Percentiles rank a stretch among this genome's conserved stretches.
Evolutionary conservation across 2,329 filamentous ascomycete genomes (phyloP).

Genomic region (Fragosphaeria purpurea): DNA sequence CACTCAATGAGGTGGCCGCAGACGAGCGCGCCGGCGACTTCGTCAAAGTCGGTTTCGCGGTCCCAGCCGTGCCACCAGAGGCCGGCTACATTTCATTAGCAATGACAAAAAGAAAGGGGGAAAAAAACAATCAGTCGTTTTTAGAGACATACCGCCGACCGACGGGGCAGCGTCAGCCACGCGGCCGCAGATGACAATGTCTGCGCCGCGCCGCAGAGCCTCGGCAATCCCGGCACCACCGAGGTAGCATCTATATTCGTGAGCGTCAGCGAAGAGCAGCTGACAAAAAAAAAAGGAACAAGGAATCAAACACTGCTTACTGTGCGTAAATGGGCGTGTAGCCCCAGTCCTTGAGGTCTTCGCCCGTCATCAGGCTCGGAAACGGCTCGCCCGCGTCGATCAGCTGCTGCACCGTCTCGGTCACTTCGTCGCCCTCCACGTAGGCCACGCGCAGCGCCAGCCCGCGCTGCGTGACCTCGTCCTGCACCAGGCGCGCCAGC

Average conservation of each 20-base stretch:
- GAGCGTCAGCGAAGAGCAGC: too few relatives aligned
- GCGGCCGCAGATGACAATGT: conserved; percentile 28
- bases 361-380: conserved; percentile 6
- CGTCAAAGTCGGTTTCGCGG: conserved; percentile 28
- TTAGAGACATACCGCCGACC: conserved; percentile 23
- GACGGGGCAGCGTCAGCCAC: conserved; percentile 30
- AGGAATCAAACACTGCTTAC: conserved; percentile 9
- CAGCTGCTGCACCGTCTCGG: conserved; percentile 8
- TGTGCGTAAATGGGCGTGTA: conserved; percentile 5
- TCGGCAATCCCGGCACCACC: conserved; percentile 29
- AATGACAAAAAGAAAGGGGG: too few relatives aligned
- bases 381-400: conserved; percentile 6
- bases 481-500: conserved; percentile 7
- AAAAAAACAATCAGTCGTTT: too few relatives aligned
- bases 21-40: conserved; percentile 30
- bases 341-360: conserved; percentile 8
- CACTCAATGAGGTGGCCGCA: conserved; percentile 34
- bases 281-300: too few relatives aligned
- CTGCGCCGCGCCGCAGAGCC: conserved; percentile 21
- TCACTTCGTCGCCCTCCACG: conserved; percentile 22
- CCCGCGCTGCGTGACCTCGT: conserved; percentile 12
- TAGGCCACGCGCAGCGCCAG: conserved; percentile 21
- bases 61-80: conserved; percentile 38
- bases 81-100: conserved; percentile 17
- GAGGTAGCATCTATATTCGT: conserved; percentile 23